These are phyloP conservation scores for Trichoderma koningiopsis DNA, from an alignment of 2,329 filamentous ascomycete genomes.

Conservation along the genomic window DNA sequence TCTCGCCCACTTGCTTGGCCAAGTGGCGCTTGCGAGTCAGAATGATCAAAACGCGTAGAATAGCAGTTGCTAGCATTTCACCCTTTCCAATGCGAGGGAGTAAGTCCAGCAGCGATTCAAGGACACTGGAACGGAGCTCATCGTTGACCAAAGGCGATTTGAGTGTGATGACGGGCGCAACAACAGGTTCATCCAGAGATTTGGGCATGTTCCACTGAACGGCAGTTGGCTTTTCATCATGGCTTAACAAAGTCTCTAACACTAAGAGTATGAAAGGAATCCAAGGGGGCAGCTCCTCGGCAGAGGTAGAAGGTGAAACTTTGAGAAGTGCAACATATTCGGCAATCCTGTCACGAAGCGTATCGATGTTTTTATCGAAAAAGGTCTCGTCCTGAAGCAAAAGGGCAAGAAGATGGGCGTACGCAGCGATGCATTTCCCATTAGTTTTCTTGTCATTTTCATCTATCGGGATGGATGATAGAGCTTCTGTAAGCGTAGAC, in stretches of 20 bases:
- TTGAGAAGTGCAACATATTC: slow-evolving; percentile 80
- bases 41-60: slow-evolving; percentile 82
- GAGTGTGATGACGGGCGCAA: slow-evolving; percentile 61
- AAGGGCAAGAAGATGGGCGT: slow-evolving; percentile 87
- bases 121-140: slow-evolving; percentile 69
- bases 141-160: slow-evolving; percentile 58
- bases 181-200: slow-evolving; percentile 51
- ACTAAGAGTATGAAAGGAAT: slow-evolving; percentile 88
- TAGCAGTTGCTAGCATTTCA: slow-evolving; percentile 77
- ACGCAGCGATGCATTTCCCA: slow-evolving; percentile 71
- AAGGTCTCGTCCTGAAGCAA: slow-evolving; percentile 82
- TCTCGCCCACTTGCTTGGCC: slow-evolving; percentile 78
- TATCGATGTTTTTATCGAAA: slow-evolving; percentile 73
- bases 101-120: slow-evolving; percentile 78
- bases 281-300: slow-evolving; percentile 86
- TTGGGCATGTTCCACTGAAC: slow-evolving; percentile 68
- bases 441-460: slow-evolving; percentile 67
- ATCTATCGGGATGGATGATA: slow-evolving; percentile 68
- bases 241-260: slow-evolving; percentile 84
- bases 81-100: slow-evolving; percentile 88
- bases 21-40: slow-evolving; percentile 78
- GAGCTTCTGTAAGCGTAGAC: slow-evolving; percentile 77
- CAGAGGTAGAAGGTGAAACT: slow-evolving; percentile 63
- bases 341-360: slow-evolving; percentile 74
- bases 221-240: slow-evolving; percentile 79